Percentiles rank a stretch among this genome's conserved stretches.
Conservation (phyloP, 306 rosid genomes). For the Cicer pinnatifidum region DNA sequence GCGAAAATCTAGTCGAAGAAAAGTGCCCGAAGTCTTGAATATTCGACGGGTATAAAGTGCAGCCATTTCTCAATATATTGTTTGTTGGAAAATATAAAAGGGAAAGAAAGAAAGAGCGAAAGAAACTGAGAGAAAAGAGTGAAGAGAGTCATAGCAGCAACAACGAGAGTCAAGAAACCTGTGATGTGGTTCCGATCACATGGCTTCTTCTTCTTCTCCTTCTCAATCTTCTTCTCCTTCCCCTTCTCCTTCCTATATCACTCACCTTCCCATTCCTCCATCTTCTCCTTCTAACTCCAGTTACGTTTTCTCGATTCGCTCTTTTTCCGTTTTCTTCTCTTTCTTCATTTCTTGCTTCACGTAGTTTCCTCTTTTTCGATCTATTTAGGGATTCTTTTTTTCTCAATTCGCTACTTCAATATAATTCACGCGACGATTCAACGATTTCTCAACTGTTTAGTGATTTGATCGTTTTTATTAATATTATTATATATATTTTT, state of each 20-base stretch:
- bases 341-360: neutral
- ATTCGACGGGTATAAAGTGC: neutral
- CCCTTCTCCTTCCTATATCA: slow-evolving; percentile 26
- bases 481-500: slow-evolving; percentile 1
- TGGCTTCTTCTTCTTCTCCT: slow-evolving; percentile 45
- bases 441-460: neutral
- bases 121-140: neutral
- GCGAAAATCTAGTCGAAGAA: neutral
- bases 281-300: slow-evolving; percentile 52
- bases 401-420: neutral
- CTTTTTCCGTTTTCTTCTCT: neutral
- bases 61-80: no score
- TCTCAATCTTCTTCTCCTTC: neutral
- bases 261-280: slow-evolving; percentile 44
- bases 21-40: neutral
- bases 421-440: neutral
- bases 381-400: slow-evolving; percentile 30
- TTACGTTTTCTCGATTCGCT: slow-evolving; percentile 45
- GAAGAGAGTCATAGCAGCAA: slow-evolving; percentile 13
- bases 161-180: slow-evolving; percentile 19
- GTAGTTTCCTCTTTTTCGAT: neutral
- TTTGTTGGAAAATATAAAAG: slow-evolving; percentile 1
- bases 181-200: slow-evolving; percentile 47
- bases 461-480: slow-evolving; percentile 28
- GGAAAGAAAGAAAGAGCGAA: neutral